Conservation (phyloP, 1,139 yeast genomes). For the Fermentozyma sake region DNA sequence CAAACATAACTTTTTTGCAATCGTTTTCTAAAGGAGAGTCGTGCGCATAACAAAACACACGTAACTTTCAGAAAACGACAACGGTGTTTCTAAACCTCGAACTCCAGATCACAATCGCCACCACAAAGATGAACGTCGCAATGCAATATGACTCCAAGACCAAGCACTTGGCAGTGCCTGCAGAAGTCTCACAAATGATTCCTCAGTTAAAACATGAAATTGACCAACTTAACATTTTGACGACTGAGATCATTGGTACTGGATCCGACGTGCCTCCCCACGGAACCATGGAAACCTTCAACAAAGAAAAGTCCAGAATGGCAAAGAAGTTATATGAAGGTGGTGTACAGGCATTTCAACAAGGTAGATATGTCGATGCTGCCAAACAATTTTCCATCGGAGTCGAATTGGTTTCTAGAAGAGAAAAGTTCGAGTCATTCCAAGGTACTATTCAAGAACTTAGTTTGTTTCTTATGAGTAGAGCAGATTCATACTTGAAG, state of each 20-base stretch:
- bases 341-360: constrained; percentile 62
- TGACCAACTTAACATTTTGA: constrained; percentile 59
- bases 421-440: constrained; percentile 85
- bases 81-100: no score
- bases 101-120: background rate
- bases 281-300: constrained; percentile 47
- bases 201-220: constrained; percentile 44
- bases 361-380: constrained; percentile 65
- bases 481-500: constrained; percentile 79
- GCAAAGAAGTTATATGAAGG: constrained; percentile 70
- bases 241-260: constrained; percentile 53
- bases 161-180: constrained; percentile 25
- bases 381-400: constrained; percentile 71
- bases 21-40: no score
- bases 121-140: constrained; percentile 16
- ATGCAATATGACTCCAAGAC: constrained; percentile 26
- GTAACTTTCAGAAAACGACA: no score
- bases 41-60: no score
- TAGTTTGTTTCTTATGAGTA: constrained; percentile 64
- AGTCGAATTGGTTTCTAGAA: constrained; percentile 71
- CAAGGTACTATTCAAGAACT: constrained; percentile 77
- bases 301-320: constrained; percentile 58
- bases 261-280: constrained; percentile 71
- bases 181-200: constrained; percentile 15
- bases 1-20: no score